Evolutionary conservation across 2,329 filamentous ascomycete species (phyloP).

Genomic region (Fusarium transvaalense): DNA sequence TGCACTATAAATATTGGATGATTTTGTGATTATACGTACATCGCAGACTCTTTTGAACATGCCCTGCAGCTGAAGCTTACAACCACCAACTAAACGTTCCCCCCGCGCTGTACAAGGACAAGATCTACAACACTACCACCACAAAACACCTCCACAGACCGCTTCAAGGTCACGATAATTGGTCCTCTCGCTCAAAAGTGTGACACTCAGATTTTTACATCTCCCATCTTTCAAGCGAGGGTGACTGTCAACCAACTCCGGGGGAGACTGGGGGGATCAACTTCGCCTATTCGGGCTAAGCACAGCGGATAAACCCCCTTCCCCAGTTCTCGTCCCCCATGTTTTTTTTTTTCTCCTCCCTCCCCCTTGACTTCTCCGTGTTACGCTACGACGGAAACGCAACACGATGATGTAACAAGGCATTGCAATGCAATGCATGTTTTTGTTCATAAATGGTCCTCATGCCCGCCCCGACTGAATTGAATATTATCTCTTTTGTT

Average conservation of each 20-base stretch:
- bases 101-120: conserved; percentile 13
- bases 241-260: conserved; percentile 23
- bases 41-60: neutral
- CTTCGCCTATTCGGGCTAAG: conserved; percentile 2
- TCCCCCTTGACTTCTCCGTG: conserved; percentile 10
- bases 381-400: conserved; percentile 1
- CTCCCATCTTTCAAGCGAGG: conserved; percentile 16
- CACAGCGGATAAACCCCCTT: conserved; percentile 16
- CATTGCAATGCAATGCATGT: neutral
- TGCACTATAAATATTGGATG: neutral
- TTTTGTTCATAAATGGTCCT: conserved; percentile 14
- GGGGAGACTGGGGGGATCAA: conserved; percentile 7
- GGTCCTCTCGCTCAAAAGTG: neutral
- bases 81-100: neutral
- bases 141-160: neutral
- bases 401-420: conserved; percentile 25
- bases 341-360: too few relatives aligned
- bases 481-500: neutral
- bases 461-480: neutral
- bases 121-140: conserved; percentile 18
- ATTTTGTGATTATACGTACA: neutral
- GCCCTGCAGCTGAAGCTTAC: neutral
- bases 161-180: neutral
- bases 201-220: conserved; percentile 34
- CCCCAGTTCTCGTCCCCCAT: conserved; percentile 21